Base-by-base conservation (phyloP, 2,329 filamentous ascomycete species). In the Diatrype stigma region DNA sequence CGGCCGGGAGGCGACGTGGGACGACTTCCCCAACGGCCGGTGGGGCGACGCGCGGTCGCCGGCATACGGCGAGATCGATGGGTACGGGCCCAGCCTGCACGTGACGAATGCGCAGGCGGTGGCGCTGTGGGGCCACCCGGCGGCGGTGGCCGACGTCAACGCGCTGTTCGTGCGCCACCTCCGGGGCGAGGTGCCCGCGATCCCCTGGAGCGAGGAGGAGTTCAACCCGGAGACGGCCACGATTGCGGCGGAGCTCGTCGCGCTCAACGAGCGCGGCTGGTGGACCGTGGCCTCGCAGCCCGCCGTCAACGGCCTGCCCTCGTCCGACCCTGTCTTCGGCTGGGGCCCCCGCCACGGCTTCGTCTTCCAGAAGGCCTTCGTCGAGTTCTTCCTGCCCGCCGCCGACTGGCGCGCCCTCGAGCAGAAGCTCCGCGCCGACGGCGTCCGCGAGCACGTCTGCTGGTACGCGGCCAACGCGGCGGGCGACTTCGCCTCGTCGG, bases 241-340 rank as follows among this genome's bases (percentile, higher is more conserved):
- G 1, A 99, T 99, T 68, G 85, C 85, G 54, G 72, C 83, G 1
- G 81, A 90, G 56, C 82, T 99, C 0, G 72, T 94, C 26, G 75
- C 76, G 38, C 77, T 99, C 53, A 96, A 96, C 69, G 71, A 75
- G 53, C 83, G 85, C 60, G 91, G 92, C 51, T 96, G 92, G 89
- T 96, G 92, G 92, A 96, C 92, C 2, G 86, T 99, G 3, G 94
- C 94, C 3, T 96, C 90, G 3, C 94, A 99, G 67, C 94, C 94
- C 3, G 90, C 93, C 16, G 90, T 96, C 51, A 96, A 96, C 66
- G 91, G 92, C 40, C 73, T 92, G 19, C 81, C 80, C 34, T 95
- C 89, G 26, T 82, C 80, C 45, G 84, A 99, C 67, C 72, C 80
- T 3, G 82, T 89, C 19, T 96, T 96, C 62, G 94, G 94, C 56